Conservation (phyloP, 2,329 filamentous ascomycete genomes). For the Fusarium continuum region DNA sequence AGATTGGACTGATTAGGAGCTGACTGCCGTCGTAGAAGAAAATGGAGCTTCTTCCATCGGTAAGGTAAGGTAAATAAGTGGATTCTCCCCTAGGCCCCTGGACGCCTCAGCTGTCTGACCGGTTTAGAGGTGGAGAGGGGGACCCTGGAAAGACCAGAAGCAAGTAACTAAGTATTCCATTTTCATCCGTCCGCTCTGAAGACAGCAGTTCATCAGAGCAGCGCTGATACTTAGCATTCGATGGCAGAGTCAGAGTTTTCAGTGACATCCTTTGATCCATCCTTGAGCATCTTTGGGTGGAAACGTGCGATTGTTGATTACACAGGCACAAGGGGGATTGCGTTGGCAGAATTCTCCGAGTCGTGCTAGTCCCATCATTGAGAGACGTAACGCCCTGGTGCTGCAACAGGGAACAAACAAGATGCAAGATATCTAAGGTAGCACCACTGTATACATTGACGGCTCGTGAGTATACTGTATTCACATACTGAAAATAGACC, state of each 20-base stretch:
- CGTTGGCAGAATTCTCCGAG: slow-evolving; percentile 43
- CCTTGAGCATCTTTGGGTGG: slow-evolving; percentile 14
- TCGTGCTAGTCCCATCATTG: slow-evolving; percentile 28
- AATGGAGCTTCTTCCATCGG: slow-evolving; percentile 23
- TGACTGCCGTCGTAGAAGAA: slow-evolving; percentile 16
- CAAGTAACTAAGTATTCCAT: too few relatives aligned
- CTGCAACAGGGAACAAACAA: slow-evolving; percentile 9
- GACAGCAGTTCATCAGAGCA: too few relatives aligned
- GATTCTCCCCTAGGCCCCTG: background rate
- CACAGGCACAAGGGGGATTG: slow-evolving; percentile 35
- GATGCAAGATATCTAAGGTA: background rate
- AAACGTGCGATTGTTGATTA: slow-evolving; percentile 22
- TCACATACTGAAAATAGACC: background rate
- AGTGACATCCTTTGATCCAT: background rate
- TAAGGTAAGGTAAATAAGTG: slow-evolving; percentile 6
- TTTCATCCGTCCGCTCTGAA: background rate
- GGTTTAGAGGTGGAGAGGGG: slow-evolving; percentile 17
- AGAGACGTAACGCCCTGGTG: slow-evolving; percentile 26
- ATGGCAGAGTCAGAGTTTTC: background rate
- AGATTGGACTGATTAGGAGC: slow-evolving; percentile 21
- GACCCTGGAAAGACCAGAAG: slow-evolving; percentile 10
- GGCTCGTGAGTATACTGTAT: too few relatives aligned
- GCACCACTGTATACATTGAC: too few relatives aligned
- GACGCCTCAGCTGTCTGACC: slow-evolving; percentile 2
- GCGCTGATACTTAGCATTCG: background rate